phyloP scores from a whole-genome alignment of 75 land plant species.

The Isoetes taiwanensis region DNA sequence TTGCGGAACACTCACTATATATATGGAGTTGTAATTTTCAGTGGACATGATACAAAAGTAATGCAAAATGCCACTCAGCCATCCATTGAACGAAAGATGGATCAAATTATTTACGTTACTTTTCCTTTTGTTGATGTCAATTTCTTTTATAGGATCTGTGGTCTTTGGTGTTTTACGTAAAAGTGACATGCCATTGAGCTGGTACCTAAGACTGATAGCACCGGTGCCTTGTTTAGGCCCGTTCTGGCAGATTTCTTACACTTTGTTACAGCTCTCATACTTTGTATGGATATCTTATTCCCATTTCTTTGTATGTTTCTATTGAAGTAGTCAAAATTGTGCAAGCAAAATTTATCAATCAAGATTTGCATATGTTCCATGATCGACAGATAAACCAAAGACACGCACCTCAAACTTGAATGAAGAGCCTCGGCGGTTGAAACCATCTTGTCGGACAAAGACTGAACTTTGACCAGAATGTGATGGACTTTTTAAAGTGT shows the following conservation, averaged over 20 bases:
- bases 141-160: conserved; percentile 31
- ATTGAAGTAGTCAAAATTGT: neutral
- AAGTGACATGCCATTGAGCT: conserved; percentile 30
- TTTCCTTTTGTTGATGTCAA: conserved; percentile 16
- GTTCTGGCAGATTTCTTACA: conserved; percentile 31
- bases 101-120: conserved; percentile 31
- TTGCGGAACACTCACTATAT: conserved; percentile 32
- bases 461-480: neutral
- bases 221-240: conserved; percentile 22
- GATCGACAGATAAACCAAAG: neutral
- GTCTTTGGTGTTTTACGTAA: conserved; percentile 26
- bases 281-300: conserved; percentile 11
- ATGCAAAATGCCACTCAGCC: conserved; percentile 34
- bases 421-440: conserved; percentile 3
- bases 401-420: conserved; percentile 1
- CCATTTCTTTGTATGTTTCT: neutral
- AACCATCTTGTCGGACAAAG: conserved; percentile 1
- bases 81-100: conserved; percentile 41
- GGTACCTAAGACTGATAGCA: conserved; percentile 38
- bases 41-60: conserved; percentile 42
- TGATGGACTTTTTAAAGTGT: neutral
- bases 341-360: conserved; percentile 1
- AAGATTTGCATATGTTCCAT: neutral
- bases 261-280: conserved; percentile 48
- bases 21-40: conserved; percentile 36